These are phyloP conservation scores for Leishmania martiniquensis DNA, from an alignment of 208 protist species.

Conservation along the genomic window DNA sequence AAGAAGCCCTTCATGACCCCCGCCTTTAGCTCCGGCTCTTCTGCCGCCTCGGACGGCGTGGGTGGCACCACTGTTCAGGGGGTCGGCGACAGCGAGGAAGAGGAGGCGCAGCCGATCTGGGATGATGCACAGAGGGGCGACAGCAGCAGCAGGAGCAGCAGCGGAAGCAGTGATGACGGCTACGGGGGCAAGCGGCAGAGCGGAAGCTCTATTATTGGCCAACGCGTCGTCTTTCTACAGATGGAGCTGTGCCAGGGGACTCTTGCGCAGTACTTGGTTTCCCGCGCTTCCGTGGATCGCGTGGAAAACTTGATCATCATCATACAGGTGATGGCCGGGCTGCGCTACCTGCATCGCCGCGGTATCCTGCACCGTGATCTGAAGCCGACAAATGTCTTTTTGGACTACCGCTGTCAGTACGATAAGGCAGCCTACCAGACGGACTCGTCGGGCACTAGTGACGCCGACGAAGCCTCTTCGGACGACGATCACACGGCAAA, in stretches of 20 bases:
- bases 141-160: not conserved
- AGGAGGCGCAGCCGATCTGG: not conserved
- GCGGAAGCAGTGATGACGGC: not conserved
- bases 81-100: not conserved
- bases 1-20: not conserved
- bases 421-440: slow-evolving; percentile 9
- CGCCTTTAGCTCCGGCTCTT: not conserved
- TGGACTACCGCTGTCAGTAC: slow-evolving; percentile 77
- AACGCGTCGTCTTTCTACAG: slow-evolving; percentile 82
- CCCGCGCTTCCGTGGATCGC: slow-evolving; percentile 53
- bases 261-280: slow-evolving; percentile 58
- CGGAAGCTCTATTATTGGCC: slow-evolving; percentile 37
- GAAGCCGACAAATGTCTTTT: slow-evolving; percentile 88
- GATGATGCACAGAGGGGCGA: slow-evolving; percentile 2
- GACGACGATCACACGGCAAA: not conserved
- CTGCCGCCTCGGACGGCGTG: not conserved
- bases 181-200: slow-evolving; percentile 2
- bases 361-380: slow-evolving; percentile 84
- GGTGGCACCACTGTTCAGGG: not conserved
- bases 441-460: slow-evolving; percentile 10
- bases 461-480: not conserved
- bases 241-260: slow-evolving; percentile 89
- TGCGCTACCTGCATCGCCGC: slow-evolving; percentile 72
- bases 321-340: slow-evolving; percentile 58
- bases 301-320: slow-evolving; percentile 82